Conservation (phyloP, 2,329 filamentous ascomycete genomes). For the Monosporascus sp. region DNA sequence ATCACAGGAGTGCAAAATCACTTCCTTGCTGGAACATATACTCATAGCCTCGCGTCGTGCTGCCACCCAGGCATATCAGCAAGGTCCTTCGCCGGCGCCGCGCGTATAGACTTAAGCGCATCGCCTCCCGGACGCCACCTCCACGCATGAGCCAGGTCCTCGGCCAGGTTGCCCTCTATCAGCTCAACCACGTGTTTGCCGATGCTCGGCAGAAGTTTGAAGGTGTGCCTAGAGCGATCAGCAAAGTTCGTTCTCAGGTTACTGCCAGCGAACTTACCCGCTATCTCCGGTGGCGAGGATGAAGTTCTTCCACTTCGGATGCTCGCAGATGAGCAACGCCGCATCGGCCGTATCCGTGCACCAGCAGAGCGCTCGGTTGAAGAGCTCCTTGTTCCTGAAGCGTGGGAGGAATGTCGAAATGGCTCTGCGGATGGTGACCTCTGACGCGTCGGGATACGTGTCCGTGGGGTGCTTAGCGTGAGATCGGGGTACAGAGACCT, state of each 20-base stretch:
- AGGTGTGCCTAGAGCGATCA: constrained; percentile 30
- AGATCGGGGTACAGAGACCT: constrained; percentile 28
- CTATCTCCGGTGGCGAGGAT: constrained; percentile 41
- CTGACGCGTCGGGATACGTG: constrained; percentile 29
- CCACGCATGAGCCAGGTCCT: constrained; percentile 35
- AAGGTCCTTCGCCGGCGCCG: constrained; percentile 35
- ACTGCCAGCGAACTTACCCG: constrained; percentile 26
- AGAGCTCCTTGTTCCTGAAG: constrained; percentile 22
- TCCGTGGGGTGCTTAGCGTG: constrained; percentile 31
- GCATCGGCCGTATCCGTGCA: constrained; percentile 30
- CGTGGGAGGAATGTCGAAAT: constrained; percentile 25
- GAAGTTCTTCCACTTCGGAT: constrained; percentile 37
- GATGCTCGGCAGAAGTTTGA: constrained; percentile 40
- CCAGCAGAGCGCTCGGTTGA: constrained; percentile 29
- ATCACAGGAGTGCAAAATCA: too few relatives aligned
- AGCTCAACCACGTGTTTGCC: constrained; percentile 41
- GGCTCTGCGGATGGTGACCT: constrained; percentile 22
- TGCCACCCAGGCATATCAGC: constrained; percentile 40
- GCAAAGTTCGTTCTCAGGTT: not conserved
- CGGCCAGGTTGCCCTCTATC: constrained; percentile 32
- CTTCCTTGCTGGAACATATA: too few relatives aligned
- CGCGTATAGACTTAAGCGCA: constrained; percentile 34
- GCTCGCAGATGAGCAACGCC: constrained; percentile 28
- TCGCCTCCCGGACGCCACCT: constrained; percentile 40
- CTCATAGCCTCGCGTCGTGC: constrained; percentile 8